A percentile compares a stretch with the other conserved stretches of the same genome.
Conservation (phyloP, 23 red algal genomes). For the Gracilaria domingensis region DNA sequence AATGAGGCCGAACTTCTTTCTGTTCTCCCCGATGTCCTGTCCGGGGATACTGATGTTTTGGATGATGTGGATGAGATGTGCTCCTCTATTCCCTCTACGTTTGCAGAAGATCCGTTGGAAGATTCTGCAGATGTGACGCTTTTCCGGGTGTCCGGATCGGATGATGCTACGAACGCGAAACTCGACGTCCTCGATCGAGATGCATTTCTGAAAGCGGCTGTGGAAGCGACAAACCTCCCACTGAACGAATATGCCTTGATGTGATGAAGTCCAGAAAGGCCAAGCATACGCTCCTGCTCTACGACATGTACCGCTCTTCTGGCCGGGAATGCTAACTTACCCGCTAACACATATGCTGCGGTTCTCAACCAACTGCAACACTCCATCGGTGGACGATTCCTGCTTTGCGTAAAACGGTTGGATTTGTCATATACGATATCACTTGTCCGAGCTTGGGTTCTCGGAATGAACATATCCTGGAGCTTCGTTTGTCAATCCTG, state of each 20-base stretch:
- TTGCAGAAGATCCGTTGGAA: slow-evolving; percentile 9
- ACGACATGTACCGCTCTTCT: neutral
- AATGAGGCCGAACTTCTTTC: neutral
- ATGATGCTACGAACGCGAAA: slow-evolving; percentile 24
- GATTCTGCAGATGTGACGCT: neutral
- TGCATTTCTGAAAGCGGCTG: slow-evolving; percentile 15
- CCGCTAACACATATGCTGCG: neutral
- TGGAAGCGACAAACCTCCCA: slow-evolving; percentile 4
- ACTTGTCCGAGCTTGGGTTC: too few relatives aligned
- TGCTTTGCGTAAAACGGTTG: too few relatives aligned
- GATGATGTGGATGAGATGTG: neutral
- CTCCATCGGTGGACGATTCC: too few relatives aligned
- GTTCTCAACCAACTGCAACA: neutral
- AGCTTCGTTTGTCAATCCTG: too few relatives aligned
- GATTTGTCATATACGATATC: too few relatives aligned
- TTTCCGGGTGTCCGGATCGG: slow-evolving; percentile 24
- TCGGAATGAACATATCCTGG: too few relatives aligned
- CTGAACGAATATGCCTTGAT: neutral
- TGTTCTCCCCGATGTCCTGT: slow-evolving; percentile 15
- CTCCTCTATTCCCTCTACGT: neutral
- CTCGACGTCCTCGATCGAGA: neutral
- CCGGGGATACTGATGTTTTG: slow-evolving; percentile 14
- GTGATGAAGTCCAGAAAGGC: neutral
- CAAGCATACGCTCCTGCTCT: too few relatives aligned
- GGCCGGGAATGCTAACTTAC: neutral